phyloP scores from a whole-genome alignment of 2,329 filamentous ascomycete genomes.

The Talaromyces sp. region DNA sequence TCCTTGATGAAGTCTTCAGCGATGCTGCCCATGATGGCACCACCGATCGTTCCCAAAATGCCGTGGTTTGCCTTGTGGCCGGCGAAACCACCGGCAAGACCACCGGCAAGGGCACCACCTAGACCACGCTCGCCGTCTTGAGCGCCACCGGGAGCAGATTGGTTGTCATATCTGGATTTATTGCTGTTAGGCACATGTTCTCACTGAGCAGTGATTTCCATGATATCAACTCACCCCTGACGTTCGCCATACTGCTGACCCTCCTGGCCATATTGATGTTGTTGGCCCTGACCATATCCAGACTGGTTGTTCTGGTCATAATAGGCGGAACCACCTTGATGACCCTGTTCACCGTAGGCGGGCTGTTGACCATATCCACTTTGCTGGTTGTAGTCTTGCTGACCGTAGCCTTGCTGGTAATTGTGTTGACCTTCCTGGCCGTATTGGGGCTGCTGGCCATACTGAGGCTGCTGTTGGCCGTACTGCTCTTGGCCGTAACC shows the following conservation, averaged over 20 bases:
- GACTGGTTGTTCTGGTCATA: constrained; percentile 11
- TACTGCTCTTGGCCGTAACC: constrained; percentile 17
- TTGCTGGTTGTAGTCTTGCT: constrained; percentile 13
- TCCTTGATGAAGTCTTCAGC: constrained; percentile 44
- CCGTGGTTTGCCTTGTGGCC: constrained; percentile 47
- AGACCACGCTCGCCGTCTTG: constrained; percentile 45
- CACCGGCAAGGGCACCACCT: constrained; percentile 44
- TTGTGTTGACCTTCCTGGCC: constrained; percentile 18
- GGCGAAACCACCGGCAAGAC: constrained; percentile 42
- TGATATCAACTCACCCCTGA: constrained; percentile 5
- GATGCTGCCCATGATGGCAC: constrained; percentile 44
- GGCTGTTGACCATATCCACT: constrained; percentile 17
- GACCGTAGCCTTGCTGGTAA: constrained; percentile 20
- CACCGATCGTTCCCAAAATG: constrained; percentile 44
- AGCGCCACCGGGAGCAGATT: constrained; percentile 33
- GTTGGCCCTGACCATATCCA: constrained; percentile 16
- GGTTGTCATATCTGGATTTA: constrained; percentile 15
- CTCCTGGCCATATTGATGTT: constrained; percentile 20
- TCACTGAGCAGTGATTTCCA: not conserved
- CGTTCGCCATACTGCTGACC: constrained; percentile 14
- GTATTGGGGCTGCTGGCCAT: constrained; percentile 21
- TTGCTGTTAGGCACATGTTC: not conserved
- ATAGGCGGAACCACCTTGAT: not conserved
- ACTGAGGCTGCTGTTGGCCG: constrained; percentile 25
- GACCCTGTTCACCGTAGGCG: constrained; percentile 4